Conservation (phyloP, 805 yeast genomes). For the Scheffersomyces amazonensis region DNA sequence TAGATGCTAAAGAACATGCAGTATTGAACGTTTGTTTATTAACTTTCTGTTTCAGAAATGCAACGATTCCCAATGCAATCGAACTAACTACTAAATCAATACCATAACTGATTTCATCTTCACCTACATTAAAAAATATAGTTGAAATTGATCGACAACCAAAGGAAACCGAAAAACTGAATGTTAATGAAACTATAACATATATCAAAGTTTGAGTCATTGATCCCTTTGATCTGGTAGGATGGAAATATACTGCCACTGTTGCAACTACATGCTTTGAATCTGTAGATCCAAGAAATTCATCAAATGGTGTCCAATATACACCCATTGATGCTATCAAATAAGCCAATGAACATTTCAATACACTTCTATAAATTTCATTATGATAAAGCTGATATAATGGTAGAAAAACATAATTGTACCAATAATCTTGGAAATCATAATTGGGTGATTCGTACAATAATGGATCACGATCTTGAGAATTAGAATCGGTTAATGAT, state of each 20-base stretch:
- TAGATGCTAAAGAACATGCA: slow-evolving; percentile 75
- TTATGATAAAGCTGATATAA: slow-evolving; percentile 7
- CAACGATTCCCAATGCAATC: slow-evolving; percentile 59
- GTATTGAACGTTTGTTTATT: slow-evolving; percentile 71
- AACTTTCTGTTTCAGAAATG: slow-evolving; percentile 67
- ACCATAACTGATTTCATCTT: slow-evolving; percentile 47
- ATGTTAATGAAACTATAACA: slow-evolving; percentile 53
- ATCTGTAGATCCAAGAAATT: slow-evolving; percentile 60
- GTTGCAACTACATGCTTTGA: slow-evolving; percentile 82
- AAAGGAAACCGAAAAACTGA: slow-evolving; percentile 51
- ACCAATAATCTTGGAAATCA: not conserved
- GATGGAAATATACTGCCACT: slow-evolving; percentile 81
- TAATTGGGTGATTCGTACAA: not conserved
- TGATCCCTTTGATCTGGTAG: slow-evolving; percentile 73
- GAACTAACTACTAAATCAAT: slow-evolving; percentile 55
- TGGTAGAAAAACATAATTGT: not conserved
- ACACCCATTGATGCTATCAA: slow-evolving; percentile 72
- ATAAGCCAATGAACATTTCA: slow-evolving; percentile 75
- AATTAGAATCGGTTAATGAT: not conserved
- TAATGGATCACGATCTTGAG: slow-evolving; percentile 5
- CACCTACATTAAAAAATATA: slow-evolving; percentile 40
- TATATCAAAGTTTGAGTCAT: slow-evolving; percentile 73
- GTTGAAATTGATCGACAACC: slow-evolving; percentile 52
- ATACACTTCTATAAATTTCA: slow-evolving; percentile 27
- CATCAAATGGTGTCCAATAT: slow-evolving; percentile 49